Base-by-base conservation (phyloP, 2,329 filamentous ascomycete species). In the Cadophora malorum region DNA sequence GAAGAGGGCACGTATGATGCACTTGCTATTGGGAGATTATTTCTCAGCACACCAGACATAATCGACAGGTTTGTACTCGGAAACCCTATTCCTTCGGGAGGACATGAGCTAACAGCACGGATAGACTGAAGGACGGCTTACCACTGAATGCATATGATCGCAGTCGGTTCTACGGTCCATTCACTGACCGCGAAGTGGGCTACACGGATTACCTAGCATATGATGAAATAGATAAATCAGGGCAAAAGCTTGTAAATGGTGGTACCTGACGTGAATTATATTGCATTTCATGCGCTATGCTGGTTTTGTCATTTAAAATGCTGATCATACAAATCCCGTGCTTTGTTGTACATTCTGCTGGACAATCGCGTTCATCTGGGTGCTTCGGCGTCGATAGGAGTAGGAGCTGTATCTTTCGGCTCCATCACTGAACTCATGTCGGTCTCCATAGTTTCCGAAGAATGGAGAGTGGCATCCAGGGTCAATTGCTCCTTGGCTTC, bases 1-100 rank as follows among this genome's bases (percentile, higher is more conserved):
- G 83, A 84, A 68, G 78, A 81, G 1, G 80, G 80, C 2, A 79
- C 76, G 31, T 84, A 83, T 64, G 83, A 86, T 69, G 83, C 76
- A 9, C 71, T 86, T 31, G 65, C 83, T 2, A 84, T 81, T 63
- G 83, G 83, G 0, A 77, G 83, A 1, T 80, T 80, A 53, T 86
- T 84, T 64, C 80, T 82, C 6, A 83, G 81, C 58, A 84, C 83
- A 64, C 84, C 83, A 0, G 83, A 86, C 70, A 70, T 85, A 64
- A 78, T 83, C 3, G 75, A 82, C 52, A 73, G 73, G 71, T 71
- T 69, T 38, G 21, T n/a, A 21, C 7, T 23, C 19, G 10, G 23
- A 21, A 45, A 12, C 2, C 21, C 10, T 16, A 9, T 10, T 23
- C 45, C 45, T 12, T 49, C 23, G 14, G 35, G 7, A 50, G 31